Base-by-base conservation (phyloP, 805 yeast species). In the Candida namnaoensis region DNA sequence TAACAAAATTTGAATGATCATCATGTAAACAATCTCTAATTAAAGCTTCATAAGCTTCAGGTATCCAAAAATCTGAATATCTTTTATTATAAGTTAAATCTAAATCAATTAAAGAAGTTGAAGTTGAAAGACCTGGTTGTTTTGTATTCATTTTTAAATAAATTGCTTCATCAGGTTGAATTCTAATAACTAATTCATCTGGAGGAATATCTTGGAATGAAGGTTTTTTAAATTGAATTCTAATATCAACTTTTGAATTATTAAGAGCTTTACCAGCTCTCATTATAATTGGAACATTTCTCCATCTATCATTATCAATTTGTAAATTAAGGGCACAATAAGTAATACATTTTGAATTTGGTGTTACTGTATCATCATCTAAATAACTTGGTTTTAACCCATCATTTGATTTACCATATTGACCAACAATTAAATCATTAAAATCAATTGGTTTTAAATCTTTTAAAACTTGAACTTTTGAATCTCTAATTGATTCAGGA, bases 261-360 rank as follows among this genome's bases (percentile, higher is more conserved):
- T 91, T 88, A 46, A 93, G 70, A n/a, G 98, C 96, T 68, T 93
- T 93, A 57, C 99, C 99, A 13, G 98, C 99, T 68, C 96, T 78
- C 71, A 93, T 71, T 41, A 93, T 82, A 58, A 93, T 78, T 42
- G 99, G 99, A 37, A 93, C 98, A 56, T 98, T 98, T 48, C 85
- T 93, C 99, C 99, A 93, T 60, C 97, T 80, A 66, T 93, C 98
- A 64, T 90, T 93, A 56, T 80, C 72, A 62, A 93, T 85, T 49
- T 80, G 69, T 47, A 91, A 58, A 23, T 81, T 76, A 44, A 93
- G 58, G 3, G 96, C 96, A 11, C 97, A 96, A 62, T 76, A 93
- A 5, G 99, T 93, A 43, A 88, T 88, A 59, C 95, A 84, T 62
- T 84, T 86, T 42, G 96, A 87, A 48, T 74, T 80, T 40, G 75